Percentiles rank a stretch among this genome's conserved stretches.
phyloP scores from a whole-genome alignment of 129 eudicot species.

The Mikania micrantha region DNA sequence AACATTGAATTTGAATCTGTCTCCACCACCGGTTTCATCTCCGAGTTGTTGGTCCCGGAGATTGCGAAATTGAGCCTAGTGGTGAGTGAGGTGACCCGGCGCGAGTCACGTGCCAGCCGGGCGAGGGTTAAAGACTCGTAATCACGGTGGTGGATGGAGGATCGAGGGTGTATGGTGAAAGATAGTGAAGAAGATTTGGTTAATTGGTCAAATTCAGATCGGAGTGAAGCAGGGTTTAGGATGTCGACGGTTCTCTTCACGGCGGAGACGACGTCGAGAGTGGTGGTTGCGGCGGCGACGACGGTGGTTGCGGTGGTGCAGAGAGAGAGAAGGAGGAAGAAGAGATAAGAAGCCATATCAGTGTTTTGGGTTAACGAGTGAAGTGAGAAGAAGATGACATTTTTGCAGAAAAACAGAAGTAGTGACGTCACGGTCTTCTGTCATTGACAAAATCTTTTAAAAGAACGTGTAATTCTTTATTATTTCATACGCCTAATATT shows the following conservation, averaged over 20 bases:
- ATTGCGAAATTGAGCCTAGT: conserved; percentile 15
- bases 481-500: background rate
- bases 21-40: background rate
- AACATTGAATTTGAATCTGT: background rate
- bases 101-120: conserved; percentile 50
- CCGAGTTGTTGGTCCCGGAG: conserved; percentile 10
- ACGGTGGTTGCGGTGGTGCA: background rate
- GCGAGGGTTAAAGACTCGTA: conserved; percentile 41
- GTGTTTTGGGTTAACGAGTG: conserved; percentile 6
- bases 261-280: conserved; percentile 26
- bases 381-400: conserved; percentile 22
- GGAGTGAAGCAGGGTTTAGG: background rate
- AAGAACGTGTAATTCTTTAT: background rate
- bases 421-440: background rate
- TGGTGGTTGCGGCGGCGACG: conserved; percentile 9
- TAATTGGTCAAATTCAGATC: background rate
- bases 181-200: conserved; percentile 21
- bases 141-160: conserved; percentile 25
- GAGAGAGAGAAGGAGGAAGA: conserved; percentile 12
- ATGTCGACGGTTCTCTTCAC: conserved; percentile 27
- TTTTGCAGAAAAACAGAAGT: conserved; percentile 1
- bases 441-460: background rate
- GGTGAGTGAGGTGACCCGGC: conserved; percentile 36
- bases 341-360: conserved; percentile 18
- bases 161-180: conserved; percentile 37